Evolutionary conservation across 441 rosid genomes (phyloP).

Genomic region (Gossypium trilobum): DNA sequence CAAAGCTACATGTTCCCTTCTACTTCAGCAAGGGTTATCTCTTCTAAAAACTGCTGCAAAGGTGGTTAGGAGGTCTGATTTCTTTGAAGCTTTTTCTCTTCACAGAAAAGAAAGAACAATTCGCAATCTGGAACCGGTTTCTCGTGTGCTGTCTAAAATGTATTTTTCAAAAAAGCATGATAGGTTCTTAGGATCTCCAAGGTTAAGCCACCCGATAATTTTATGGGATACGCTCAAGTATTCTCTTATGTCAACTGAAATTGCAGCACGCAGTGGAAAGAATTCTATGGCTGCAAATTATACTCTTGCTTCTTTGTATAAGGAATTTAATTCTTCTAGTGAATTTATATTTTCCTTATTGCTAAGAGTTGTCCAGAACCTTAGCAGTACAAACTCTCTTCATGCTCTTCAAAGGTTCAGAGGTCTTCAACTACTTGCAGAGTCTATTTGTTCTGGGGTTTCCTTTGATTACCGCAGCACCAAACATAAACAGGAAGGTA

Average conservation of each 20-base stretch:
- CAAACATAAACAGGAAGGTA: constrained; percentile 45
- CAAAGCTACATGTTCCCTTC: constrained; percentile 29
- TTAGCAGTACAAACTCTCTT: constrained; percentile 46
- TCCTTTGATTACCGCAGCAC: constrained; percentile 33
- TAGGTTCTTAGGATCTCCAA: constrained; percentile 31
- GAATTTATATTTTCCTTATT: constrained; percentile 68
- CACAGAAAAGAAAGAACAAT: constrained; percentile 35
- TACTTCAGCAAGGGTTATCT: constrained; percentile 52
- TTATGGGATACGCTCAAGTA: constrained; percentile 95
- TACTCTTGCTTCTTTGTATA: constrained; percentile 43
- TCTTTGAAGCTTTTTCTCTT: constrained; percentile 36
- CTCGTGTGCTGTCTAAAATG: constrained; percentile 47
- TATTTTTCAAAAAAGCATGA: constrained; percentile 45
- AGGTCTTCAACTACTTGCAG: constrained; percentile 71
- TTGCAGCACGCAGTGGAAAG: constrained; percentile 64
- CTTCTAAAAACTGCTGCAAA: constrained; percentile 58
- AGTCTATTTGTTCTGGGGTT: constrained; percentile 64
- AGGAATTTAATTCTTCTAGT: constrained; percentile 62
- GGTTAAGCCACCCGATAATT: constrained; percentile 47
- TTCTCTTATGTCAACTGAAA: constrained; percentile 77
- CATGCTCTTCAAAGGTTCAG: constrained; percentile 80
- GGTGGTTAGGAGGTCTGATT: constrained; percentile 42
- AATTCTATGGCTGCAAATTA: constrained; percentile 41
- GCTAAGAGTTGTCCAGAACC: constrained; percentile 56
- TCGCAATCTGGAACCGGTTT: constrained; percentile 46